Evolutionary conservation across 2,329 filamentous ascomycete species (phyloP), one percentile per base, ranked within the genome.

Genomic region (Cordyceps cicadae): DNA sequence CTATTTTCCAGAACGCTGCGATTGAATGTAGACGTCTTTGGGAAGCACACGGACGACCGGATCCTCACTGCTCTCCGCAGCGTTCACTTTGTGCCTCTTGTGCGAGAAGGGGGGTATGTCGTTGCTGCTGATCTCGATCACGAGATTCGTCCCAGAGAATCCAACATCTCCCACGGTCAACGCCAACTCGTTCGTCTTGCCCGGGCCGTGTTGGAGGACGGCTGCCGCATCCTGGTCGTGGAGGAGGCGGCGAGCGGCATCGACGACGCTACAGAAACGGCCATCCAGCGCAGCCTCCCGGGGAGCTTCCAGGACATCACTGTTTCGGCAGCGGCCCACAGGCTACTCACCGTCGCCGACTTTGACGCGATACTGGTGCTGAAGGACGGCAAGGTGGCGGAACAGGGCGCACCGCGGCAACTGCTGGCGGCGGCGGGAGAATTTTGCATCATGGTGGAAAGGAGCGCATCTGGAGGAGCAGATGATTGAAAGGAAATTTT

Each of bases 241-340:
- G 87, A 90, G 68, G 87, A 90, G 73, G 87, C 87, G 0, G 90
- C 87, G 0, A 84, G 80, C 5, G 86, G 87, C 0, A 85, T 90
- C 0, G 87, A 89, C 69, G 87, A 87, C 81, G 76, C 78, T 54
- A 89, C 87, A 0, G 87, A 90, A 69, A 75, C 77, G 2, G 76
- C 87, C n/a, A 89, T 89, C 66, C 86, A 89, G 71, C 77, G 81
- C 3, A 81, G 77, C 50, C 88, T 89, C 63, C 76, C 84, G n/a
- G 80, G 84, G 64, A 84, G 87, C 66, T 88, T 88, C 63, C 80
- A 76, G 2, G 81, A 81, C 56, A 79, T 78, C 3, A 88, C 86
- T 1, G 71, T 89, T n/a, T 69, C 89, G 12, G 85, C 87, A 6
- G 88, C 89, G 65, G 87, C 87, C 3, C 87, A 89, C 70, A 79